Conservation (phyloP, 2,329 filamentous ascomycete genomes). For the Plectosphaerella sp. region DNA sequence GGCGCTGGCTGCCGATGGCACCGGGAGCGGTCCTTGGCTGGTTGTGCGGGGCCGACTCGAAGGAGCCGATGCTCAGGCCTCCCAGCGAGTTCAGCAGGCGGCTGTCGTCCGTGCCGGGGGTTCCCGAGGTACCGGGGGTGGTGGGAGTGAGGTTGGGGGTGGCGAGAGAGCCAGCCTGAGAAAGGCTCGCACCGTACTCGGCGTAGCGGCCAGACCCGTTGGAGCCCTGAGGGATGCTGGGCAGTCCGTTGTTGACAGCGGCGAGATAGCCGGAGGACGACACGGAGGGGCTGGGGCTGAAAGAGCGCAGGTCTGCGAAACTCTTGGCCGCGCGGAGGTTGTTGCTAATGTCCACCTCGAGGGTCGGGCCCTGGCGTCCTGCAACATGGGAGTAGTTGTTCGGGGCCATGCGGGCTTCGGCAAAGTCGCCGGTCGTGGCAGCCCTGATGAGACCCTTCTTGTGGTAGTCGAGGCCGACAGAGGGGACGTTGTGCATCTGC, state of each 20-base stretch:
- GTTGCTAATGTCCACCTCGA: slow-evolving; percentile 81
- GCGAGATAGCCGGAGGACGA: slow-evolving; percentile 78
- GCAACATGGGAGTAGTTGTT: slow-evolving; percentile 69
- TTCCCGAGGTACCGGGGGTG: slow-evolving; percentile 28
- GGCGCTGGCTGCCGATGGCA: slow-evolving; percentile 62
- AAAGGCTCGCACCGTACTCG: slow-evolving; percentile 37
- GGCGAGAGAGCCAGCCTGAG: slow-evolving; percentile 27
- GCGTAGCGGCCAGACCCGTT: slow-evolving; percentile 34
- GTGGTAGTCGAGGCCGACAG: slow-evolving; percentile 69
- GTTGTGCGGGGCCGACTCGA: slow-evolving; percentile 38
- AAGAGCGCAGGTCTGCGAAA: slow-evolving; percentile 90
- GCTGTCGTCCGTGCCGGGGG: slow-evolving; percentile 32
- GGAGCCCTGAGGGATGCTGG: slow-evolving; percentile 42
- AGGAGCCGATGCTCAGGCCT: slow-evolving; percentile 47
- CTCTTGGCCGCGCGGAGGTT: slow-evolving; percentile 91
- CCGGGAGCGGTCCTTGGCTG: slow-evolving; percentile 46
- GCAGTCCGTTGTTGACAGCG: slow-evolving; percentile 49
- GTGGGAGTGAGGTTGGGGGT: slow-evolving; percentile 28
- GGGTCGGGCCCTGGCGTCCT: slow-evolving; percentile 76
- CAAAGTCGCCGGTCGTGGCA: slow-evolving; percentile 89
- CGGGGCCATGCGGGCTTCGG: slow-evolving; percentile 60
- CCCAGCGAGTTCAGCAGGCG: slow-evolving; percentile 43
- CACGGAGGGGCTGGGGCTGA: slow-evolving; percentile 87
- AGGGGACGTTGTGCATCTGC: slow-evolving; percentile 52
- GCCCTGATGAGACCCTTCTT: slow-evolving; percentile 85